A percentile compares a stretch with the other conserved stretches of the same genome.
phyloP scores from a whole-genome alignment of 805 yeast genomes.

The Cephaloascus fragrans region DNA sequence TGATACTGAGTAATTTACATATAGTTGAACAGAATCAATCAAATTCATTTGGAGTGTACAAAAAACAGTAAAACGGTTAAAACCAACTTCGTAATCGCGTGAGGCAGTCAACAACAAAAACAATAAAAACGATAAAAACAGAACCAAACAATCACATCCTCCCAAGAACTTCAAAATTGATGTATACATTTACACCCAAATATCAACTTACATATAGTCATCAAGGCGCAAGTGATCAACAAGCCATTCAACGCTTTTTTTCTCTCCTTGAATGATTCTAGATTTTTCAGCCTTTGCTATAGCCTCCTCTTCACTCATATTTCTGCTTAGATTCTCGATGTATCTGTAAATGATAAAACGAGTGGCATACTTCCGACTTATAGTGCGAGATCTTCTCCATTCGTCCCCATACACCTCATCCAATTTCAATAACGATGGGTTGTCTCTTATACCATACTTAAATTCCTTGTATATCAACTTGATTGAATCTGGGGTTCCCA shows the following conservation, averaged over 20 bases:
- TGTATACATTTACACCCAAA: not conserved
- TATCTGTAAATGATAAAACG: not conserved
- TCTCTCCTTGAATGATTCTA: not conserved
- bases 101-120: too few species aligned
- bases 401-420: not conserved
- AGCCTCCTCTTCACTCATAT: not conserved
- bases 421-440: not conserved
- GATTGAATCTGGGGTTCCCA: too few species aligned
- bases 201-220: not conserved
- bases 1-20: conserved; percentile 10
- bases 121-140: too few species aligned
- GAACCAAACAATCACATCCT: too few species aligned
- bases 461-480: not conserved
- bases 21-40: too few species aligned
- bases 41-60: too few species aligned
- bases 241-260: not conserved
- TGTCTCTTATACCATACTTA: not conserved
- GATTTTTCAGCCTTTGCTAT: not conserved
- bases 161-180: too few species aligned
- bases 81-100: too few species aligned
- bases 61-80: too few species aligned
- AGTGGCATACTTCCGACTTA: not conserved
- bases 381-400: not conserved
- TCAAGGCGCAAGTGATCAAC: not conserved
- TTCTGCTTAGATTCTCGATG: not conserved